Percentiles rank a stretch among this genome's conserved stretches.
Conservation (phyloP, 495 filamentous ascomycete genomes). For the Aspergillus bridgeri region DNA sequence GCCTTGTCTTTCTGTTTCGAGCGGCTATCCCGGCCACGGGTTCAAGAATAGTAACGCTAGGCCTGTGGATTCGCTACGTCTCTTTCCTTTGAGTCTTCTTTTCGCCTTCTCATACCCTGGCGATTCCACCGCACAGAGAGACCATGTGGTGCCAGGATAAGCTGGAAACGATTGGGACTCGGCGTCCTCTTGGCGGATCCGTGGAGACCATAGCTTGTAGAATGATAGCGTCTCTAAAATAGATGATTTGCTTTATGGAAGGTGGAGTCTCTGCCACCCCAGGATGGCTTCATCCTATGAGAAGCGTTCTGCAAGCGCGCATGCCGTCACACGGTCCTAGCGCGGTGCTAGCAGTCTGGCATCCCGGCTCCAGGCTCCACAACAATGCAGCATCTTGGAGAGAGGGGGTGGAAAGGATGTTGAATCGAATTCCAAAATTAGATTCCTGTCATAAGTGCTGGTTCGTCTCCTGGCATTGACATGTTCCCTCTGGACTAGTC, state of each 20-base stretch:
- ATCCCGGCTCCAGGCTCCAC: background rate
- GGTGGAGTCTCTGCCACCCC: constrained; percentile 13
- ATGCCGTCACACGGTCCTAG: constrained; percentile 24
- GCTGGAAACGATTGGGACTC: constrained; percentile 10
- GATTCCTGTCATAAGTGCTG: background rate
- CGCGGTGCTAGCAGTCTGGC: background rate
- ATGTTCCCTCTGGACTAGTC: constrained; percentile 11
- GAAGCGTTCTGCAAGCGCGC: constrained; percentile 34
- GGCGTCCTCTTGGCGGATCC: background rate
- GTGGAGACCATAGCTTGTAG: background rate
- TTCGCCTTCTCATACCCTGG: constrained; percentile 11
- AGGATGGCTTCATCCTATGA: constrained; percentile 22
- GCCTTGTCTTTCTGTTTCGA: background rate
- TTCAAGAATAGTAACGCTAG: background rate
- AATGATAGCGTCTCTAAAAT: background rate
- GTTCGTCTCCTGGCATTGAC: background rate
- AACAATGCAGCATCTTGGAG: background rate
- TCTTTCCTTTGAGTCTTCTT: constrained; percentile 6
- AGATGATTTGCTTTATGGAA: constrained; percentile 17
- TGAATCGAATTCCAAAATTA: constrained; percentile 26
- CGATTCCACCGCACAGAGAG: constrained; percentile 3
- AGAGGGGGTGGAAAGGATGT: background rate
- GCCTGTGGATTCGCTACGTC: background rate
- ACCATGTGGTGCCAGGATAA: constrained; percentile 18
- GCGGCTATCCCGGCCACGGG: background rate